Evolutionary conservation across 83 land plant genomes (phyloP).

Genomic region (Picea abies): DNA sequence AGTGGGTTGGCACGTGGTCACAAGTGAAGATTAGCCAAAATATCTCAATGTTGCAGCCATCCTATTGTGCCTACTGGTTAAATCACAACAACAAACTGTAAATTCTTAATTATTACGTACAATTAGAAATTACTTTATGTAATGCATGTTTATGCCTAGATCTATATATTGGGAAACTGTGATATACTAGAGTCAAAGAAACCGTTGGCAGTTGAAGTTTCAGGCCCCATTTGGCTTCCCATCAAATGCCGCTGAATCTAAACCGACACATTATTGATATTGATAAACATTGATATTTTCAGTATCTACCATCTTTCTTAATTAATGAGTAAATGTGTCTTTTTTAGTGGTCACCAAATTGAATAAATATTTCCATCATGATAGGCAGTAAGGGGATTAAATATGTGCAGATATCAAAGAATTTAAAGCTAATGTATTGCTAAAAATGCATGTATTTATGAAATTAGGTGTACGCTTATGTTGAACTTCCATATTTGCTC

Average conservation of each 20-base stretch:
- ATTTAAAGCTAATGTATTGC: neutral
- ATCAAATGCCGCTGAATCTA: neutral
- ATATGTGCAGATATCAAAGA: neutral
- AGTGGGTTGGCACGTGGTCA: too few species aligned
- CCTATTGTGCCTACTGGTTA: too few species aligned
- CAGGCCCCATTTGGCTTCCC: neutral
- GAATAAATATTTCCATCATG: neutral
- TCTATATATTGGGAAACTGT: neutral
- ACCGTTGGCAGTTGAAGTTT: neutral
- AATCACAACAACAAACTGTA: too few species aligned
- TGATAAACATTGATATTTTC: neutral
- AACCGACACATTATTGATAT: neutral
- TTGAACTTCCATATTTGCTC: neutral
- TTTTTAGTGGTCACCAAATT: neutral
- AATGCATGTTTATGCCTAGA: too few species aligned
- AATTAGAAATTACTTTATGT: too few species aligned
- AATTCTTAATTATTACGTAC: too few species aligned
- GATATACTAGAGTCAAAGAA: neutral
- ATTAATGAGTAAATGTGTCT: neutral
- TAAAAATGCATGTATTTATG: neutral
- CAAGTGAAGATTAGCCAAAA: too few species aligned
- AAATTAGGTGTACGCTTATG: neutral
- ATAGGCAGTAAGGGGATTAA: neutral
- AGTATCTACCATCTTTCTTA: neutral
- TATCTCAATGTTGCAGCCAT: too few species aligned